A percentile compares a stretch with the other conserved stretches of the same genome.
phyloP scores from a whole-genome alignment of 1,284 basidiomycete species.

The Tilletia indica region DNA sequence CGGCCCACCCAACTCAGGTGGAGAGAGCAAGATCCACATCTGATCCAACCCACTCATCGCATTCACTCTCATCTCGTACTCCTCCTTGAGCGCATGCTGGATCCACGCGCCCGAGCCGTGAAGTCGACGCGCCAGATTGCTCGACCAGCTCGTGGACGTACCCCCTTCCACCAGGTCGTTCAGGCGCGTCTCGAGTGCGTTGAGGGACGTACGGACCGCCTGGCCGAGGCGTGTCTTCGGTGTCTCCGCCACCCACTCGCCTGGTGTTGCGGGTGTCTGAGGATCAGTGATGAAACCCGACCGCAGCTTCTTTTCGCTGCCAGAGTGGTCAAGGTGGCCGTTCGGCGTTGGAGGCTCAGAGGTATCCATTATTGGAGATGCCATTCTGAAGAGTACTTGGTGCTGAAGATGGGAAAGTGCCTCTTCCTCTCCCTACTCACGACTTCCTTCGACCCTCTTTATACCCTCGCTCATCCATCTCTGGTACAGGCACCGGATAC shows the following conservation, averaged over 20 bases:
- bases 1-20: conserved; percentile 4
- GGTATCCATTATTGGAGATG: too few relatives aligned
- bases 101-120: background rate
- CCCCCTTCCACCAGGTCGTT: background rate
- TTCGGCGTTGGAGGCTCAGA: too few relatives aligned
- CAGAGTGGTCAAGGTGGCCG: too few relatives aligned
- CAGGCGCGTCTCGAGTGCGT: background rate
- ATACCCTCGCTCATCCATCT: too few relatives aligned
- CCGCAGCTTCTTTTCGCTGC: too few relatives aligned
- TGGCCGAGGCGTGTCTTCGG: background rate
- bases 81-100: background rate
- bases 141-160: background rate
- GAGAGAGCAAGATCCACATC: conserved; percentile 17
- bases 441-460: too few relatives aligned
- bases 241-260: background rate
- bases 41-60: background rate
- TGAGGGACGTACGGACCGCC: background rate
- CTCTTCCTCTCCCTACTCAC: too few relatives aligned
- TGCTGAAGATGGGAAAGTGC: too few relatives aligned
- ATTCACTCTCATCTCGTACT: conserved; percentile 3
- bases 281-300: too few relatives aligned
- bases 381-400: too few relatives aligned
- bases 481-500: too few relatives aligned
- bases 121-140: background rate
- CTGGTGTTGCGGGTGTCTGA: background rate